phyloP scores from a whole-genome alignment of 352 stramenopile species.

The Globisporangium acanthophoron region DNA sequence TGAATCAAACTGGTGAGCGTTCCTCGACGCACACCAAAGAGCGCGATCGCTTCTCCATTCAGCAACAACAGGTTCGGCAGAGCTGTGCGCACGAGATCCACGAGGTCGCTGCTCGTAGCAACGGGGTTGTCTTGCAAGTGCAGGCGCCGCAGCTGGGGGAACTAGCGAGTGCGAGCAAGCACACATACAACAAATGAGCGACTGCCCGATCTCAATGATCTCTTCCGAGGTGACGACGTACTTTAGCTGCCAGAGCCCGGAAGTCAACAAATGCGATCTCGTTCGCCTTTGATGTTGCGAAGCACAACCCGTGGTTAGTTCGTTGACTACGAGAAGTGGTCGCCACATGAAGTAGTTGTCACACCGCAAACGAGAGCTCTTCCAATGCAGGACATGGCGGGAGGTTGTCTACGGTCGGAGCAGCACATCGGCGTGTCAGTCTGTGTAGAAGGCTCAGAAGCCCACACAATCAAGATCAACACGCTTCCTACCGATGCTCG shows the following conservation, averaged over 20 bases:
- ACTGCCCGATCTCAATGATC: no score
- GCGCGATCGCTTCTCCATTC: slow-evolving; percentile 47
- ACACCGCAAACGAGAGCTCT: slow-evolving; percentile 47
- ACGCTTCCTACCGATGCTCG: slow-evolving; percentile 27
- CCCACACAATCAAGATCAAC: no score
- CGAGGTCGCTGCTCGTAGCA: slow-evolving; percentile 10
- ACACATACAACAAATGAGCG: background rate
- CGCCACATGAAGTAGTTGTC: background rate
- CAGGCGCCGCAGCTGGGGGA: slow-evolving; percentile 46
- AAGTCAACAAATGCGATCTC: slow-evolving; percentile 44
- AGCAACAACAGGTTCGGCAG: slow-evolving; percentile 45
- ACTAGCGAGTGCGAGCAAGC: slow-evolving; percentile 10
- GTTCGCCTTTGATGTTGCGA: slow-evolving; percentile 28
- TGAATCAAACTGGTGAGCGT: background rate
- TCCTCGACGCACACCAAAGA: slow-evolving; percentile 18
- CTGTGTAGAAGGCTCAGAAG: background rate
- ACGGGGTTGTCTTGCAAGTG: slow-evolving; percentile 35
- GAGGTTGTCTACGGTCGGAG: slow-evolving; percentile 26
- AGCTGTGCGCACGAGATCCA: slow-evolving; percentile 16
- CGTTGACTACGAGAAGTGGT: background rate
- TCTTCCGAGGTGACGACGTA: background rate
- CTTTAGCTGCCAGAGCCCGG: slow-evolving; percentile 23
- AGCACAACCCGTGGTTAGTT: background rate
- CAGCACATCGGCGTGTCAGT: background rate
- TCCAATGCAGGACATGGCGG: slow-evolving; percentile 36